A percentile compares a stretch with the other conserved stretches of the same genome.
These are phyloP conservation scores for Fusarium papillatum DNA, from an alignment of 2,329 filamentous ascomycete species.

Conservation along the genomic window DNA sequence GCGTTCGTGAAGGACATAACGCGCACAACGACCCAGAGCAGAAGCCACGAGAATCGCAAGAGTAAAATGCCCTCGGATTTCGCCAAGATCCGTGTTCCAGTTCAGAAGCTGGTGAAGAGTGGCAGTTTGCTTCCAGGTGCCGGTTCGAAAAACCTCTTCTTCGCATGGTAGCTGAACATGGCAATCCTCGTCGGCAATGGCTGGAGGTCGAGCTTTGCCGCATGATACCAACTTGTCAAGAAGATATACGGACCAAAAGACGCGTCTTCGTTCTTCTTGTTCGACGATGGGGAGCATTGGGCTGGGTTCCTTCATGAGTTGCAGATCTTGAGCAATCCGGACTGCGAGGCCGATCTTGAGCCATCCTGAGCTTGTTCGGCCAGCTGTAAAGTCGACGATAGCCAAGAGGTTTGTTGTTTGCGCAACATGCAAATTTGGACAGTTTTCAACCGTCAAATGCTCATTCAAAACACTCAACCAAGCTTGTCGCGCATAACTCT, in stretches of 20 bases:
- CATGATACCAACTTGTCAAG: slow-evolving; percentile 10
- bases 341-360: slow-evolving; percentile 15
- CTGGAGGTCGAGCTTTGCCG: slow-evolving; percentile 8
- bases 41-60: slow-evolving; percentile 7
- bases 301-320: slow-evolving; percentile 8
- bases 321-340: slow-evolving; percentile 5
- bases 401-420: not conserved
- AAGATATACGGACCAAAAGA: slow-evolving; percentile 9
- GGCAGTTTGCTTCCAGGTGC: not conserved
- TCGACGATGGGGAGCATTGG: not conserved
- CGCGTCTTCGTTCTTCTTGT: slow-evolving; percentile 11
- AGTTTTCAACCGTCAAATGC: not conserved
- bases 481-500: not conserved
- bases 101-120: slow-evolving; percentile 11
- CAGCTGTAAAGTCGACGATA: slow-evolving; percentile 1
- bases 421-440: not conserved
- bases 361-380: slow-evolving; percentile 7
- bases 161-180: slow-evolving; percentile 7
- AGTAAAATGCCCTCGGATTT: not conserved
- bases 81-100: slow-evolving; percentile 4
- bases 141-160: not conserved
- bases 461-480: not conserved
- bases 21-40: slow-evolving; percentile 12
- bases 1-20: slow-evolving; percentile 2
- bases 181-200: slow-evolving; percentile 8